Percentiles rank a stretch among this genome's conserved stretches.
phyloP scores from a whole-genome alignment of 495 filamentous ascomycete genomes.

The Penicillium waksmanii region DNA sequence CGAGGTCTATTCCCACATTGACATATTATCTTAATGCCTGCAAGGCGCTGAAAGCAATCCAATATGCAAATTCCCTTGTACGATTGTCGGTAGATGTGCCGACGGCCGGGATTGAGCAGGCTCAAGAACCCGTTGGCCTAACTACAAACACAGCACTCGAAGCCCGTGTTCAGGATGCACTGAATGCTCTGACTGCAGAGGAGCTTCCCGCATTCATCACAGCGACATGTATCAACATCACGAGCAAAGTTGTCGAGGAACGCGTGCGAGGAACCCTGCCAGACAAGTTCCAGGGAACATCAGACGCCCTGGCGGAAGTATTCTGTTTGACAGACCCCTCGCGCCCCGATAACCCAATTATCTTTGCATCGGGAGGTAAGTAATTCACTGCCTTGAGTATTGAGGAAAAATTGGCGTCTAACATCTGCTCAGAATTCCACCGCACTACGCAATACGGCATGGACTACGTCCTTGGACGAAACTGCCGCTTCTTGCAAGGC shows the following conservation, averaged over 20 bases:
- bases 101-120: conserved; percentile 49
- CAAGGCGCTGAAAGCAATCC: conserved; percentile 70
- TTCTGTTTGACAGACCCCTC: conserved; percentile 80
- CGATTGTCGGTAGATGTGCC: conserved; percentile 37
- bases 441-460: conserved; percentile 64
- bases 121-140: conserved; percentile 42
- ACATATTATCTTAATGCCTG: conserved; percentile 65
- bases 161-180: conserved; percentile 59
- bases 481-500: conserved; percentile 65
- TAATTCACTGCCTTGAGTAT: background rate
- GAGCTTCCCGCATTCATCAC: conserved; percentile 74
- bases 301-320: conserved; percentile 72
- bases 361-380: conserved; percentile 76
- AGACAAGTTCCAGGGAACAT: conserved; percentile 52
- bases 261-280: conserved; percentile 38
- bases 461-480: conserved; percentile 60
- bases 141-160: conserved; percentile 59
- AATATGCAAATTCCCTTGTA: conserved; percentile 68
- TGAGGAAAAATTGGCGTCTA: conserved; percentile 47
- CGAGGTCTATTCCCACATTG: conserved; percentile 68
- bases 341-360: conserved; percentile 71
- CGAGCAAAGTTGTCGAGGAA: conserved; percentile 39
- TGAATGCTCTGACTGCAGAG: conserved; percentile 62
- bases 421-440: conserved; percentile 21
- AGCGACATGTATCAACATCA: conserved; percentile 36